A percentile compares a stretch with the other conserved stretches of the same genome.
These are phyloP conservation scores for Microbotryum violaceum DNA, from an alignment of 1,284 basidiomycete species.

Conservation along the genomic window DNA sequence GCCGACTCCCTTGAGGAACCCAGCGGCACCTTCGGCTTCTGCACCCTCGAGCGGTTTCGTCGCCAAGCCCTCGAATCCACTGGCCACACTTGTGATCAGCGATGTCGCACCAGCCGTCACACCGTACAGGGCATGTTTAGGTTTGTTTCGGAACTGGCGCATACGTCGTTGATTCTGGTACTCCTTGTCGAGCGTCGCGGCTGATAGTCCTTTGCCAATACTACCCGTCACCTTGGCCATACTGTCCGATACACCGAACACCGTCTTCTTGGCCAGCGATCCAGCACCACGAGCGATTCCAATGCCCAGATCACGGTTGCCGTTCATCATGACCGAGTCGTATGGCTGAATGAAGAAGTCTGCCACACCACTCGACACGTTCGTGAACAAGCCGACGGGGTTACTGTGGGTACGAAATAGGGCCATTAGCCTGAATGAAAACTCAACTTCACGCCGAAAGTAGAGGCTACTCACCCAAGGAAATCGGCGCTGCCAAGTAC, in stretches of 20 bases:
- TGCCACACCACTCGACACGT: conserved; percentile 95
- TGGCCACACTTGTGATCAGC: conserved; percentile 85
- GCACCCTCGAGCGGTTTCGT: conserved; percentile 91
- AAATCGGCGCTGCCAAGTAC: conserved; percentile 96
- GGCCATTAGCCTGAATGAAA: background rate
- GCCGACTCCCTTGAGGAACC: conserved; percentile 96
- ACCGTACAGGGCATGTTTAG: conserved; percentile 94
- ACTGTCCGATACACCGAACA: conserved; percentile 92
- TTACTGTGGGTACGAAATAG: conserved; percentile 33
- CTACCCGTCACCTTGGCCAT: conserved; percentile 96
- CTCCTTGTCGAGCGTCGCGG: conserved; percentile 91
- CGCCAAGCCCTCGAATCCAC: conserved; percentile 90
- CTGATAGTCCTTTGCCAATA: conserved; percentile 92
- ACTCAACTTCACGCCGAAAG: background rate
- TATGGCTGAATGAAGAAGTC: conserved; percentile 99
- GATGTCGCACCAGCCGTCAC: conserved; percentile 91
- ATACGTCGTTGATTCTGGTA: conserved; percentile 85
- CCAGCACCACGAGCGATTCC: conserved; percentile 97
- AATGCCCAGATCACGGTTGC: conserved; percentile 88
- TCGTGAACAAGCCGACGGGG: conserved; percentile 96
- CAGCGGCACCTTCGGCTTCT: conserved; percentile 83
- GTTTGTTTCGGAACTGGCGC: conserved; percentile 84
- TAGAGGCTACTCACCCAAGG: conserved; percentile 41
- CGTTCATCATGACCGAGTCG: conserved; percentile 94
- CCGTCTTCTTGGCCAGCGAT: conserved; percentile 97